Base-by-base conservation (phyloP, 768 basidiomycete genomes). In the Leccinum sublutescens region DNA sequence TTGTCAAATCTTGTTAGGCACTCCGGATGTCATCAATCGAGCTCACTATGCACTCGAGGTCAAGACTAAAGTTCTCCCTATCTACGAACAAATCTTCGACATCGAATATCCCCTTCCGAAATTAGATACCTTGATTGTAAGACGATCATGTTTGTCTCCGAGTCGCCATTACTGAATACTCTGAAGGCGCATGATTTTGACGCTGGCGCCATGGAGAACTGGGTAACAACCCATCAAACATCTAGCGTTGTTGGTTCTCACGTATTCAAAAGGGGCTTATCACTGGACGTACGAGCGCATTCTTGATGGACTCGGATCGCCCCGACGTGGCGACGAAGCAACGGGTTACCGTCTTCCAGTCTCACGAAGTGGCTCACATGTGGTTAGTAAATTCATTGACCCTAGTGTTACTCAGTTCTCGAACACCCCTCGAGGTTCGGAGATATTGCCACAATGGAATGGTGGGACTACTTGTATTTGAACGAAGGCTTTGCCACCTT, bases 71-170 rank as follows among this genome's bases (percentile, higher is more conserved):
- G 89, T 91, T 10, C 76, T 97, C 14, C 94, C 95, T 15, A 71
- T 94, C n/a, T 98, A 95, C 72, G 95, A 98, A 75, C 79, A 88
- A 70, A 82, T 96, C 56, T 98, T 98, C 69, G 87, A 95, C 64
- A 87, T 98, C 63, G 89, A 89, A 58, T 98, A 88, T 72, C 93
- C 95, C 23, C 81, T 98, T 27, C 93, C 94, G 5, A 98, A 98
- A 78, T 82, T 98, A 49, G 96, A 98, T 69, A 95, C 95, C 2
- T 80, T 98, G 14, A 91, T 93, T 57, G 88, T 86, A 70, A 58
- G 85, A 74, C 21, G 19, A 25, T 31, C 12, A 15, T 25, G 17
- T 40, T 55, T 31, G 34, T 45, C 19, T 56, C 43, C 12, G n/a
- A 36, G 5, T 17, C 27, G 25, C 23, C 27, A 47, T 36, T 1